phyloP scores from a whole-genome alignment of 2,329 filamentous ascomycete genomes.

The Exophiala bonariae region DNA sequence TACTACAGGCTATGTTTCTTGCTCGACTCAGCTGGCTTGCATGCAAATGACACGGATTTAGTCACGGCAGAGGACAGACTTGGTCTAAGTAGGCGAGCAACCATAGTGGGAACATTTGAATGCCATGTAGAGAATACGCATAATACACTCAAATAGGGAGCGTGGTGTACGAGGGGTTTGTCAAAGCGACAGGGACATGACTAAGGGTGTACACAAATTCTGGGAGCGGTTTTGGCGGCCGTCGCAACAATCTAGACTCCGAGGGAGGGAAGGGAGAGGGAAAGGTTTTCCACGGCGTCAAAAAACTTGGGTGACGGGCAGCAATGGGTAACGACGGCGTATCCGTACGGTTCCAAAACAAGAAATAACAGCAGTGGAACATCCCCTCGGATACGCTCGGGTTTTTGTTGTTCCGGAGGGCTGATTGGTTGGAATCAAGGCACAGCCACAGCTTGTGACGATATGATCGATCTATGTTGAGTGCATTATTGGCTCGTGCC shows the following conservation, averaged over 20 bases:
- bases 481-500: background rate
- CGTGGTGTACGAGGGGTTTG: background rate
- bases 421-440: constrained; percentile 7
- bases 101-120: no score
- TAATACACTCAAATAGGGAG: constrained; percentile 11
- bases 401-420: background rate
- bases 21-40: no score
- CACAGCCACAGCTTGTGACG: constrained; percentile 13
- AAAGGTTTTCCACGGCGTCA: background rate
- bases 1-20: no score
- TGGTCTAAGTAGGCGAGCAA: no score
- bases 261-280: constrained; percentile 1
- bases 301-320: background rate
- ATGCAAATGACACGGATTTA: background rate
- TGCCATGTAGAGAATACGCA: no score
- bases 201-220: constrained; percentile 3
- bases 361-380: constrained; percentile 3
- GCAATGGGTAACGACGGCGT: no score
- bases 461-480: no score
- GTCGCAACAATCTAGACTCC: constrained; percentile 6
- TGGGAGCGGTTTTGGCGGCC: background rate
- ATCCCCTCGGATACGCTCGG: constrained; percentile 14
- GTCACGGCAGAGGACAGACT: no score
- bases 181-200: background rate
- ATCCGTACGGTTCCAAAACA: background rate